phyloP scores from a whole-genome alignment of 768 basidiomycete species.

The Boletus subparvulus region DNA sequence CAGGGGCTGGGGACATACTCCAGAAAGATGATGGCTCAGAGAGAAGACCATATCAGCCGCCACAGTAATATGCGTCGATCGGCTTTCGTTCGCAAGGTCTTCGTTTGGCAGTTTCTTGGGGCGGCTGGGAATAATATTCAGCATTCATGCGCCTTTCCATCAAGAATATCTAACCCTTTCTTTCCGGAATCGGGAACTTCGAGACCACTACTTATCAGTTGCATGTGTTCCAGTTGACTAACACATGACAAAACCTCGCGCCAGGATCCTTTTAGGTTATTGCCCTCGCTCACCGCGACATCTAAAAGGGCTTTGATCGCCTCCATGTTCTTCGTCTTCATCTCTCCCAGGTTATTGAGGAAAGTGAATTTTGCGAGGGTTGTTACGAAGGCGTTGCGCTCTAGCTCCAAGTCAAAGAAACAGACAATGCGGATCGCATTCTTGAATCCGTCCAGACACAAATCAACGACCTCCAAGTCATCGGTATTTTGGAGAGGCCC shows the following conservation, averaged over 20 bases:
- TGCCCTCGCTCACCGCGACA: slow-evolving; percentile 95
- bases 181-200: slow-evolving; percentile 78
- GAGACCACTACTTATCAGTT: slow-evolving; percentile 88
- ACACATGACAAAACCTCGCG: slow-evolving; percentile 95
- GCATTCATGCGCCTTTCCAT: neutral
- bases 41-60: slow-evolving; percentile 99
- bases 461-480: slow-evolving; percentile 86
- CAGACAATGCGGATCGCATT: slow-evolving; percentile 96
- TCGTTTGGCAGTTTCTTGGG: slow-evolving; percentile 75
- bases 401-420: slow-evolving; percentile 95
- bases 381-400: slow-evolving; percentile 98
- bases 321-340: slow-evolving; percentile 99
- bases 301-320: slow-evolving; percentile 95
- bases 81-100: slow-evolving; percentile 93
- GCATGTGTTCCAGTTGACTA: slow-evolving; percentile 98
- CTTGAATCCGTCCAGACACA: slow-evolving; percentile 95
- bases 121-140: slow-evolving; percentile 30
- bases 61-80: slow-evolving; percentile 97
- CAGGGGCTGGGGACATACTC: slow-evolving; percentile 54
- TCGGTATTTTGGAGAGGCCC: slow-evolving; percentile 94
- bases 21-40: slow-evolving; percentile 88
- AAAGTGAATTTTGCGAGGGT: slow-evolving; percentile 97
- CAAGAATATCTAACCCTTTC: slow-evolving; percentile 62
- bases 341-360: slow-evolving; percentile 95
- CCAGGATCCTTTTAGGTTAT: slow-evolving; percentile 94